Evolutionary conservation across 805 yeast species (phyloP), one percentile per base, ranked within the genome.

Genomic region (Dipodascus albidus): DNA sequence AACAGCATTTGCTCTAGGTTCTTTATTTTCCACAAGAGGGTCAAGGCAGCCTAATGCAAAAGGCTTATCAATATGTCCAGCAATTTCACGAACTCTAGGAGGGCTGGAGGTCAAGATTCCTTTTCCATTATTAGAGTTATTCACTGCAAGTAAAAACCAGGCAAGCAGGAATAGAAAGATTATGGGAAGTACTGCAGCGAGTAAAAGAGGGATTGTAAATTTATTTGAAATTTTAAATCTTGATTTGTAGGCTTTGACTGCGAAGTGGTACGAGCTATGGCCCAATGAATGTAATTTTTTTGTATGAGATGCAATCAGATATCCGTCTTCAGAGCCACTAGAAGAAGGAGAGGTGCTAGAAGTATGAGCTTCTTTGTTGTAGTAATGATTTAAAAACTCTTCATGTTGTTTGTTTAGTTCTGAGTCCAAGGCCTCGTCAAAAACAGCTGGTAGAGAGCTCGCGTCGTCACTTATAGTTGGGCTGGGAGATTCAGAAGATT

Each of bases 1-100:
- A 0, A 91, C 85, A 0, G 97, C 98, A 62, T 84, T 87, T 24
- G 86, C 89, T 35, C 85, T 70, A 2, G 77, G 74, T n/a, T 54
- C 59, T 0, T 57, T 53, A 6, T 75, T 73, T 19, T 81, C 80
- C 44, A 38, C 44, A 38, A 38, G 44, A 2, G 72, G 75, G 60
- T 58, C 70, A 19, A 53, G 51, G 53, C 89, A 83, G 1, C 88
- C 89, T 23, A 66, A 59, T 35, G 67, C 68, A 58, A 83, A 83
- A 0, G 82, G 80, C 19, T 63, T 59, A 57, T 77, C 80, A 11
- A 64, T 50, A 8, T 48, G 15, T 35, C 52, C 50, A 33, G 44
- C 50, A 47, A 59, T 56, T 51, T 56, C 52, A 20, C 53, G 53
- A 9, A 52, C 44, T 23, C 17, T 17, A 2, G 50, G 53, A 24